A percentile compares a stretch with the other conserved stretches of the same genome.
phyloP scores from a whole-genome alignment of 2,329 filamentous ascomycete genomes.

The Penicillium sp. region DNA sequence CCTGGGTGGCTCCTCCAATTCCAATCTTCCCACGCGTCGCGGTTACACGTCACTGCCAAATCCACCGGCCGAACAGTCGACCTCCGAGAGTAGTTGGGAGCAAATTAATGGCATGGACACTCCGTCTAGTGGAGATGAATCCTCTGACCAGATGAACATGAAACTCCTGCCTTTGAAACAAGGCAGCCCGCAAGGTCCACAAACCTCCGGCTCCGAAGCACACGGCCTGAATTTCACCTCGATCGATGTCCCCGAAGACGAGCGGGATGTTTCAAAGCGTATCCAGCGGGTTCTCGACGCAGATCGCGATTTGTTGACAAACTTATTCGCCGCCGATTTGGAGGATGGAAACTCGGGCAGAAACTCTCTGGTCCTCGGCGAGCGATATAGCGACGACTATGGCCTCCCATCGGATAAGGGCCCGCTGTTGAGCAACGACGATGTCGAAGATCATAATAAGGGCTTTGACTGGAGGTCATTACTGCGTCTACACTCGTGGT shows the following conservation, averaged over 20 bases:
- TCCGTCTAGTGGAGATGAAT: constrained; percentile 13
- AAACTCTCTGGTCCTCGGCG: constrained; percentile 10
- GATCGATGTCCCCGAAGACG: constrained; percentile 7
- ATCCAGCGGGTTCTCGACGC: constrained; percentile 19
- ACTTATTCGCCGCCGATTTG: constrained; percentile 23
- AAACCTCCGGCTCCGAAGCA: constrained; percentile 3
- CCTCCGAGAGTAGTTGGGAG: background rate
- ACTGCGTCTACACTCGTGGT: constrained; percentile 19
- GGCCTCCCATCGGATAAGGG: constrained; percentile 14
- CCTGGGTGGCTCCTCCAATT: constrained; percentile 1
- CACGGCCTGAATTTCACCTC: background rate
- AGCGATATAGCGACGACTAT: constrained; percentile 17
- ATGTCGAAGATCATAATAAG: background rate
- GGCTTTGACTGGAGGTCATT: constrained; percentile 7
- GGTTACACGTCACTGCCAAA: background rate
- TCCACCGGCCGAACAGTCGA: background rate
- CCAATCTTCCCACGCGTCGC: constrained; percentile 1
- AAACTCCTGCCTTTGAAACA: constrained; percentile 16
- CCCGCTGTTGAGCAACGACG: background rate
- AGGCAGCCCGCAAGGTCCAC: background rate
- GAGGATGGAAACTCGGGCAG: constrained; percentile 16
- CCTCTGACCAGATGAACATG: constrained; percentile 12
- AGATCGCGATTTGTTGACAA: constrained; percentile 11
- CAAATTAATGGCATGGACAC: background rate
- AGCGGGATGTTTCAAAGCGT: constrained; percentile 16